Conservation (phyloP, 495 filamentous ascomycete species). For the Corynascus novoguineensis region DNA sequence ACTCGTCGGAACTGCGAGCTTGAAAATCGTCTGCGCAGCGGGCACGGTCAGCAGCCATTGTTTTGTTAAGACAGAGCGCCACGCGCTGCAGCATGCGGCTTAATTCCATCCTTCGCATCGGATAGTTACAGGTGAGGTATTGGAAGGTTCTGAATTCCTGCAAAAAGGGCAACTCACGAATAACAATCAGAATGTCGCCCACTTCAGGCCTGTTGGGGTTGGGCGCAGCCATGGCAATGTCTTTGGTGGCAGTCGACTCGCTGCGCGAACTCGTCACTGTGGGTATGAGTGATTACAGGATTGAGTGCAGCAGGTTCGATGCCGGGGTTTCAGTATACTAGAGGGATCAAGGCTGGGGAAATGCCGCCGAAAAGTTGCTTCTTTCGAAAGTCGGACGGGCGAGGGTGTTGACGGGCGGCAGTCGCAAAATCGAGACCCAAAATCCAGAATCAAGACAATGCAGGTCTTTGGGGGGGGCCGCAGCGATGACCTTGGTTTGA, state of each 20-base stretch:
- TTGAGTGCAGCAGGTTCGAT: slow-evolving; percentile 1
- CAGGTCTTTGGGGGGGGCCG: not conserved
- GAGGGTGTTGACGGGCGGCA: slow-evolving; percentile 1
- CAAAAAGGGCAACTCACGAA: slow-evolving; percentile 59
- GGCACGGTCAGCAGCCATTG: slow-evolving; percentile 17
- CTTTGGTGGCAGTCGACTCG: slow-evolving; percentile 13
- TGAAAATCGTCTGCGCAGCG: slow-evolving; percentile 68
- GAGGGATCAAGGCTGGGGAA: not conserved
- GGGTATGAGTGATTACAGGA: slow-evolving; percentile 5
- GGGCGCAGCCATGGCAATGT: slow-evolving; percentile 43
- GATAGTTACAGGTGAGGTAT: not conserved
- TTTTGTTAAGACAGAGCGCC: not conserved
- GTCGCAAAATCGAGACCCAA: slow-evolving; percentile 6
- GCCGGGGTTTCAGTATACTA: not conserved
- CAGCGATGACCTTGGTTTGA: not conserved
- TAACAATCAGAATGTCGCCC: slow-evolving; percentile 67
- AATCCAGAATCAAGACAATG: not conserved
- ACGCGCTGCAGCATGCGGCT: not conserved
- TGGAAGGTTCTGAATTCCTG: slow-evolving; percentile 7
- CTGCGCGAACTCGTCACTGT: slow-evolving; percentile 18
- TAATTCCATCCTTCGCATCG: not conserved
- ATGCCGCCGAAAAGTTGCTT: not conserved
- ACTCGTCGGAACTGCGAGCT: slow-evolving; percentile 85
- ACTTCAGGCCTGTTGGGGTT: slow-evolving; percentile 47
- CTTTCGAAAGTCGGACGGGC: slow-evolving; percentile 1